Evolutionary conservation across 371 early-diverging fungal genomes (phyloP).

Genomic region (Actinomortierella ambigua): DNA sequence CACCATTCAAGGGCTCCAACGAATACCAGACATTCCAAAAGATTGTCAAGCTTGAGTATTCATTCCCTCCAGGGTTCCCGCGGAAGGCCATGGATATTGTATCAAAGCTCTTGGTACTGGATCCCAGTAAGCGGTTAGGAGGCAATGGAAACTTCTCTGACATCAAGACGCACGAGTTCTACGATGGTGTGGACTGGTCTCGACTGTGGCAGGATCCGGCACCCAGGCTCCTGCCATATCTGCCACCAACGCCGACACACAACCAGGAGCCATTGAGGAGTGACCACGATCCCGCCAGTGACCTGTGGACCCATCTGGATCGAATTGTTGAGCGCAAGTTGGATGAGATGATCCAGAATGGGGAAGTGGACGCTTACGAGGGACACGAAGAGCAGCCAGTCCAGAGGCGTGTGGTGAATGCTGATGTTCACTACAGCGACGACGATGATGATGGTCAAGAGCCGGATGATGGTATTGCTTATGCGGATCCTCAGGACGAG

Average conservation of each 20-base stretch:
- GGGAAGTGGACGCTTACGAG: too few species aligned
- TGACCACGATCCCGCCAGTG: conserved; percentile 18
- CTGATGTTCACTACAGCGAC: too few species aligned
- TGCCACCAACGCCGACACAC: conserved; percentile 46
- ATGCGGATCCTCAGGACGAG: too few species aligned
- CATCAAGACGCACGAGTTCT: conserved; percentile 89
- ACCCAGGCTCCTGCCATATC: conserved; percentile 50
- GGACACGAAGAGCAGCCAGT: too few species aligned
- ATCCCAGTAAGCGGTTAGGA: conserved; percentile 79
- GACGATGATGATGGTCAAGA: too few species aligned
- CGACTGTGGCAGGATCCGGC: conserved; percentile 57
- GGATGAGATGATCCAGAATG: too few species aligned
- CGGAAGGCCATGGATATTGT: conserved; percentile 73
- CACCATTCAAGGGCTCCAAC: conserved; percentile 96
- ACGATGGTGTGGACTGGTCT: conserved; percentile 86
- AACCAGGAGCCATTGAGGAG: conserved; percentile 32
- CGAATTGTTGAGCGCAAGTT: too few species aligned
- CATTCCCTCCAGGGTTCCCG: conserved; percentile 78
- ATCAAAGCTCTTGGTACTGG: conserved; percentile 69
- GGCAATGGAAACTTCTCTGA: conserved; percentile 65
- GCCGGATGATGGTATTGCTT: too few species aligned
- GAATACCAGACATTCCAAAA: conserved; percentile 97
- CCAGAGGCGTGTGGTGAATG: too few species aligned
- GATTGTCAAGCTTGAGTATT: conserved; percentile 85
- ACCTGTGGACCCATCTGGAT: too few species aligned